Conservation (phyloP, 495 filamentous ascomycete genomes). For the Xylaria acuta region DNA sequence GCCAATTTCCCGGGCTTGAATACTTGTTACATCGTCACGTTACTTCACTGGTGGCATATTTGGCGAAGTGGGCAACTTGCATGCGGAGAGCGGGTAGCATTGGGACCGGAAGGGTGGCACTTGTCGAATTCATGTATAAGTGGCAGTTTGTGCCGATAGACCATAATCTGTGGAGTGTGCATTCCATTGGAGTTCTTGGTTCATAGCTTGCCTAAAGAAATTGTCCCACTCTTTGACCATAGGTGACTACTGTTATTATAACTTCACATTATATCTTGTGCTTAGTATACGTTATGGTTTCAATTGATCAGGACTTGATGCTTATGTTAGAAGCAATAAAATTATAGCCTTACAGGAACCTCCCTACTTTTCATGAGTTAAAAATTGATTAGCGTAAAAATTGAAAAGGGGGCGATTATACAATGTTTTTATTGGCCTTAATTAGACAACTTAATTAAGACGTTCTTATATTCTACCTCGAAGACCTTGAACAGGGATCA, state of each 20-base stretch:
- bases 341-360: background rate
- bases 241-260: background rate
- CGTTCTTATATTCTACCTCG: too few species aligned
- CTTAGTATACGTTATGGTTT: background rate
- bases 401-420: too few species aligned
- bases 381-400: too few species aligned
- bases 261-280: background rate
- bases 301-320: background rate
- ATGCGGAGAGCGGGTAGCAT: constrained; percentile 28
- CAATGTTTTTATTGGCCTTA: too few species aligned
- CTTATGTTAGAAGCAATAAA: background rate
- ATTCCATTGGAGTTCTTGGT: constrained; percentile 18
- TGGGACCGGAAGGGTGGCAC: constrained; percentile 25
- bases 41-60: constrained; percentile 16
- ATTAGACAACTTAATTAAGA: too few species aligned
- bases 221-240: background rate
- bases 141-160: constrained; percentile 34
- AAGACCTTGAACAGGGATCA: background rate
- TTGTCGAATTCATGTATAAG: constrained; percentile 31
- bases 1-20: background rate
- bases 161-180: constrained; percentile 32
- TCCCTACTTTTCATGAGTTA: background rate
- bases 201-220: constrained; percentile 28
- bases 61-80: constrained; percentile 18
- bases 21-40: constrained; percentile 6